These are phyloP conservation scores for Xylaria telfairii DNA, from an alignment of 495 filamentous ascomycete species.

Conservation along the genomic window DNA sequence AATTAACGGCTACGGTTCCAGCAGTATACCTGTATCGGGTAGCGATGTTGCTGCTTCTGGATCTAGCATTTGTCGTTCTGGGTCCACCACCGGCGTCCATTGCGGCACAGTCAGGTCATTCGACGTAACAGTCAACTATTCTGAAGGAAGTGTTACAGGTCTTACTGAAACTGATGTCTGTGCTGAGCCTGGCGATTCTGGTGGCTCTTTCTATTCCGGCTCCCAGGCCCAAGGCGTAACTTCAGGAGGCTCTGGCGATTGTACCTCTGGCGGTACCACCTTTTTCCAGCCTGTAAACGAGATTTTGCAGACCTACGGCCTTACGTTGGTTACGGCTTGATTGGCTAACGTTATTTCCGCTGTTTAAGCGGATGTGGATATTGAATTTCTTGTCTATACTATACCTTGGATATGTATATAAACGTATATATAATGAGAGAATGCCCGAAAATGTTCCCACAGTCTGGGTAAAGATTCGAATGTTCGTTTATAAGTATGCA, in stretches of 20 bases:
- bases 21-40: constrained; percentile 32
- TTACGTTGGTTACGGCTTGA: constrained; percentile 32
- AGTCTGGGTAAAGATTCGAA: too few species aligned
- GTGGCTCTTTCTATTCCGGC: constrained; percentile 35
- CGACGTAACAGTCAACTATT: constrained; percentile 34
- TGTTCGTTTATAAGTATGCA: too few species aligned
- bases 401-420: too few species aligned
- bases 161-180: constrained; percentile 36
- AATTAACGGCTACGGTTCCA: constrained; percentile 34
- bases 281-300: constrained; percentile 41
- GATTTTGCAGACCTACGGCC: constrained; percentile 38
- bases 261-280: constrained; percentile 32
- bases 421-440: too few species aligned
- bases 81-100: constrained; percentile 36
- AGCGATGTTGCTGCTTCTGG: constrained; percentile 33
- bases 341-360: background rate
- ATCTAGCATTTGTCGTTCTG: constrained; percentile 36
- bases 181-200: constrained; percentile 37
- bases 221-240: constrained; percentile 38
- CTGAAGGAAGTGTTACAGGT: constrained; percentile 36
- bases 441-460: too few species aligned
- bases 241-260: constrained; percentile 38
- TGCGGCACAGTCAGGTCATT: constrained; percentile 33
- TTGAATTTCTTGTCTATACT: too few species aligned
- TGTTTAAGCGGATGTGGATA: too few species aligned